Percentiles rank a stretch among this genome's conserved stretches.
These are phyloP conservation scores for Collariella sp. DNA, from an alignment of 495 filamentous ascomycete species.

Conservation along the genomic window DNA sequence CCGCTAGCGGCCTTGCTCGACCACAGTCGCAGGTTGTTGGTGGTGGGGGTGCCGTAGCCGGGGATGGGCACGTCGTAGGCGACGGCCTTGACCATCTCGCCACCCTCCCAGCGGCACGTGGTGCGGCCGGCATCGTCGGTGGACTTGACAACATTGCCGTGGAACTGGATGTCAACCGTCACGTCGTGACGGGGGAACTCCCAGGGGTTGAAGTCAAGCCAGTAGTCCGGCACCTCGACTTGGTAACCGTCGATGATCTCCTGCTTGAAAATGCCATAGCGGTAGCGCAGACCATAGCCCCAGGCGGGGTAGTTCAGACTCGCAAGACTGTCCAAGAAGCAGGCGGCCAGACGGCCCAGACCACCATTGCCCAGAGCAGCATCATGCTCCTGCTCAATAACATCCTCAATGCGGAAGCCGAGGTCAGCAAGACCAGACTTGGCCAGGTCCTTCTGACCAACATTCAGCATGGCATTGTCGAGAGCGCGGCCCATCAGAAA, in stretches of 20 bases:
- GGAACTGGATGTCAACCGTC: constrained; percentile 93
- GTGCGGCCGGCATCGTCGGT: constrained; percentile 70
- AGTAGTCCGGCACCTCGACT: constrained; percentile 96
- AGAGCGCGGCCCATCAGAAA: constrained; percentile 94
- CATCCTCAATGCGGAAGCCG: constrained; percentile 93
- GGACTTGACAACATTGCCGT: constrained; percentile 65
- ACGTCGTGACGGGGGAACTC: constrained; percentile 95
- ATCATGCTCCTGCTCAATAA: constrained; percentile 91
- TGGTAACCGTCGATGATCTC: constrained; percentile 97
- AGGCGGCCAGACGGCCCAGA: constrained; percentile 87
- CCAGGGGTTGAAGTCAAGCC: constrained; percentile 99
- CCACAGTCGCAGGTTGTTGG: constrained; percentile 95
- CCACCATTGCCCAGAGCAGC: constrained; percentile 95
- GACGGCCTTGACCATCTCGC: constrained; percentile 85
- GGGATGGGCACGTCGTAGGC: constrained; percentile 95
- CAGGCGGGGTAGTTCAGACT: constrained; percentile 92
- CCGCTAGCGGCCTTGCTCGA: constrained; percentile 93
- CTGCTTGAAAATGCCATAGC: constrained; percentile 99
- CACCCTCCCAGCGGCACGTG: constrained; percentile 71
- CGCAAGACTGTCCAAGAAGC: constrained; percentile 92
- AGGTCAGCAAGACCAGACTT: constrained; percentile 77
- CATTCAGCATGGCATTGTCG: constrained; percentile 98
- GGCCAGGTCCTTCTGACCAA: constrained; percentile 77
- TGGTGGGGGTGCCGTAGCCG: constrained; percentile 78
- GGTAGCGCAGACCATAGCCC: constrained; percentile 92